These are phyloP conservation scores for Pseudogymnoascus sp. DNA, from an alignment of 2,329 filamentous ascomycete species.

Conservation along the genomic window DNA sequence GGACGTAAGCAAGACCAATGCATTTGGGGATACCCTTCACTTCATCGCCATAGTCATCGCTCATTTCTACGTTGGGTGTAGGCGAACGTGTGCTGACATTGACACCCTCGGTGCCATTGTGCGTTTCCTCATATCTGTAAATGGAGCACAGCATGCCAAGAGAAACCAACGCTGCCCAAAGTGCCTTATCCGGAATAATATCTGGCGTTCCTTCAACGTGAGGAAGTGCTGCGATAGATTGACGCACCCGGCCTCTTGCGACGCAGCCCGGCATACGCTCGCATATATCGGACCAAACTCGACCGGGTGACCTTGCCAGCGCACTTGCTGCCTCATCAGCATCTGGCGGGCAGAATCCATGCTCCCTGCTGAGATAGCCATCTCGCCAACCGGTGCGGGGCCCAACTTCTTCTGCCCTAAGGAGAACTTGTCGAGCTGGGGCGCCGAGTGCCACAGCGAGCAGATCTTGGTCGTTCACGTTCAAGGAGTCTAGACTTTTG, in stretches of 20 bases:
- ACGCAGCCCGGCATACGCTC: constrained; percentile 47
- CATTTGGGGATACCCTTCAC: constrained; percentile 41
- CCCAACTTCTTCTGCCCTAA: constrained; percentile 47
- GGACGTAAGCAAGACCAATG: constrained; percentile 44
- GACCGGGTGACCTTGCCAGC: constrained; percentile 40
- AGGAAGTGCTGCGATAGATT: constrained; percentile 42
- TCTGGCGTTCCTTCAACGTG: constrained; percentile 43
- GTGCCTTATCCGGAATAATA: constrained; percentile 42
- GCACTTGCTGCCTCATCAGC: constrained; percentile 43
- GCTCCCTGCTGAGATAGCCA: constrained; percentile 44
- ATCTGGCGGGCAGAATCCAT: constrained; percentile 46
- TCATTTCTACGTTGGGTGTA: constrained; percentile 36
- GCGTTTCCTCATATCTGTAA: constrained; percentile 45
- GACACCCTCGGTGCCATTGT: constrained; percentile 46
- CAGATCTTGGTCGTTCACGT: constrained; percentile 41
- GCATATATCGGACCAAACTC: constrained; percentile 49
- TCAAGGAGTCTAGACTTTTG: constrained; percentile 43
- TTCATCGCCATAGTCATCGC: constrained; percentile 45
- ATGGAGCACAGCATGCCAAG: constrained; percentile 48
- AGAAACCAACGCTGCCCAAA: constrained; percentile 47
- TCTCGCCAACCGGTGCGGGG: constrained; percentile 45
- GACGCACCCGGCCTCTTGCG: constrained; percentile 42
- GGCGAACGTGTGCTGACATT: constrained; percentile 29
- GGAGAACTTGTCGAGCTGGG: constrained; percentile 46
- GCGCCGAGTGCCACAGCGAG: constrained; percentile 47